Conservation (phyloP, 129 eudicot species). For the Flaveria trinervia region DNA sequence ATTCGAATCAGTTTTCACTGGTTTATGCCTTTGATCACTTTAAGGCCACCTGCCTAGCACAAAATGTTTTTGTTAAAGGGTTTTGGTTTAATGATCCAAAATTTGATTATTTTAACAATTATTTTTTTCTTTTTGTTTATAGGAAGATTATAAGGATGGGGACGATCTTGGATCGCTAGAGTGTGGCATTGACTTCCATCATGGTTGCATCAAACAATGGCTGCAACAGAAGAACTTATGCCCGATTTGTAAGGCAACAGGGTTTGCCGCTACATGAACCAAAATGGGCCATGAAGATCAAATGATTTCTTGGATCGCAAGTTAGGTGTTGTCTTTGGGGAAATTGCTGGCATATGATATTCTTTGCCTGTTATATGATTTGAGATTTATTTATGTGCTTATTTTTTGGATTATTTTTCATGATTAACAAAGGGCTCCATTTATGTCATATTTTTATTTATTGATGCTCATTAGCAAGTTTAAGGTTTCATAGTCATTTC, state of each 20-base stretch:
- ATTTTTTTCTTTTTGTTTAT: background rate
- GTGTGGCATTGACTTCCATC: constrained; percentile 79
- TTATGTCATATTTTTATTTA: constrained; percentile 21
- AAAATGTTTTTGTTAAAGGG: too few relatives aligned
- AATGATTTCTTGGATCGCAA: constrained; percentile 12
- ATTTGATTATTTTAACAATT: background rate
- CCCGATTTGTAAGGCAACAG: constrained; percentile 84
- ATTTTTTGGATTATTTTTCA: constrained; percentile 15
- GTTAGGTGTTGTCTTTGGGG: constrained; percentile 29
- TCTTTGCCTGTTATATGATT: constrained; percentile 31
- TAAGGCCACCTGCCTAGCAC: too few relatives aligned
- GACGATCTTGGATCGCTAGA: constrained; percentile 68
- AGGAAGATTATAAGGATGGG: constrained; percentile 72
- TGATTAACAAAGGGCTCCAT: constrained; percentile 27
- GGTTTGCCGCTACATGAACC: constrained; percentile 34
- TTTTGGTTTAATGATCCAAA: background rate
- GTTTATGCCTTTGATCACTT: too few relatives aligned
- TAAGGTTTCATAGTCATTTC: background rate
- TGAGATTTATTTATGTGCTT: constrained; percentile 19
- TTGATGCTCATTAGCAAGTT: constrained; percentile 17
- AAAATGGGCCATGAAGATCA: background rate
- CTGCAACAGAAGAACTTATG: constrained; percentile 72
- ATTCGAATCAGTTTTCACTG: too few relatives aligned
- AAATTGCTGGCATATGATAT: constrained; percentile 24
- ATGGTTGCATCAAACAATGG: constrained; percentile 75